A percentile compares a stretch with the other conserved stretches of the same genome.
Evolutionary conservation across 164 flowering plant genomes (phyloP).

Genomic region (Sextonia rubra): DNA sequence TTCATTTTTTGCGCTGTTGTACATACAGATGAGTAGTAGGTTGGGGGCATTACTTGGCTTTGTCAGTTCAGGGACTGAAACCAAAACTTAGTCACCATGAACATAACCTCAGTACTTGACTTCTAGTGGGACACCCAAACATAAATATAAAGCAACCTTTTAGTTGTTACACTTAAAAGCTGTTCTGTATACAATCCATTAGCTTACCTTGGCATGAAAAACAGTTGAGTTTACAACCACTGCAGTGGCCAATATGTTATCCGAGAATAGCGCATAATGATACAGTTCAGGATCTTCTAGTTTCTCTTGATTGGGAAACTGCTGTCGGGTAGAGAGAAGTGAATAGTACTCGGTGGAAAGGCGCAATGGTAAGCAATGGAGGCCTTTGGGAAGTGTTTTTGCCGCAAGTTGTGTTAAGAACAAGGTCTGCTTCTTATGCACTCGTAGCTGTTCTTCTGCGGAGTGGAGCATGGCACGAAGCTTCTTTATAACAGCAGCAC

Average conservation of each 20-base stretch:
- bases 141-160: too few relatives aligned
- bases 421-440: conserved; percentile 74
- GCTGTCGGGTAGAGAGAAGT: conserved; percentile 53
- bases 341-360: conserved; percentile 77
- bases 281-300: conserved; percentile 63
- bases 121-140: too few relatives aligned
- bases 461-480: conserved; percentile 87
- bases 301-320: conserved; percentile 70
- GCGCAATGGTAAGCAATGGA: conserved; percentile 93
- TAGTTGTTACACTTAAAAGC: not conserved
- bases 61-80: not conserved
- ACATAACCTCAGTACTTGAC: too few relatives aligned
- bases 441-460: conserved; percentile 80
- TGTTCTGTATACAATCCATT: not conserved
- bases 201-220: conserved; percentile 65
- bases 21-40: too few relatives aligned
- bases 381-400: conserved; percentile 94
- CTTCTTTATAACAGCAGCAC: conserved; percentile 65
- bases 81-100: not conserved
- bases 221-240: conserved; percentile 94
- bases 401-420: conserved; percentile 88
- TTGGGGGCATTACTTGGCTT: not conserved
- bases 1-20: not conserved
- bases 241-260: conserved; percentile 79
- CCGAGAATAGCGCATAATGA: conserved; percentile 91